Evolutionary conservation across 2,329 filamentous ascomycete species (phyloP), one percentile per base, ranked within the genome.

Genomic region (Talaromyces sp.): DNA sequence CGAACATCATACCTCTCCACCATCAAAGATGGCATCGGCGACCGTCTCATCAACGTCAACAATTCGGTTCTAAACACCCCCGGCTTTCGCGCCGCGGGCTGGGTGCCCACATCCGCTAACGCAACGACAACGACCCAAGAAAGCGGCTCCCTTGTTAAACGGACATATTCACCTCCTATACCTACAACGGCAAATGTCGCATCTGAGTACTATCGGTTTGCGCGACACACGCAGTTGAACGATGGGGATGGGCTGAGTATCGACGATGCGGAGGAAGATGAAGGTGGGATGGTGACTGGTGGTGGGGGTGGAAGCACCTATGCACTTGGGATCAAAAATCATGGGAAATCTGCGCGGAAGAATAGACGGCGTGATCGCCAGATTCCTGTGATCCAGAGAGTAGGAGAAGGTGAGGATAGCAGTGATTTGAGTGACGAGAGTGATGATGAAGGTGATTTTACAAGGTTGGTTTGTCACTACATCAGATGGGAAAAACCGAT

Each of bases 391-490:
- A 79, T 83, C 24, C 79, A 85, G 62, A 85, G 84, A 69, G 84
- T 86, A 68, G 69, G 70, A 3, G 84, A 88, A 64, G 86, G 89
- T 64, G 87, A 89, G 47, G 87, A 89, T 70, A 89, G 86, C 73
- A 88, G 86, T 71, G 87, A 89, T 71, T 73, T 89, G 61, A 89
- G 86, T 68, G 87, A 89, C 70, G 86, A 89, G 68, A 89, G 86
- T 72, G 87, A 89, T 52, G 87, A 89, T 9, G 86, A 88, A 54
- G 81, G 80, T 3, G 84, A 87, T 24, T 74, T 72, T 45, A 69
- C 69, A 70, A 76, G 75, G 78, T 78, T 62, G 61, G 70, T 37
- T 13, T 71, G 27, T 31, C 27, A 31, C 27, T 22, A 22, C 22
- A 22, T 22, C 22, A 22, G 22, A 22, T 22, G 22, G 22, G 22